These are phyloP conservation scores for Gryganskiella cystojenkinii DNA, from an alignment of 192 early-diverging fungal genomes.

Conservation along the genomic window DNA sequence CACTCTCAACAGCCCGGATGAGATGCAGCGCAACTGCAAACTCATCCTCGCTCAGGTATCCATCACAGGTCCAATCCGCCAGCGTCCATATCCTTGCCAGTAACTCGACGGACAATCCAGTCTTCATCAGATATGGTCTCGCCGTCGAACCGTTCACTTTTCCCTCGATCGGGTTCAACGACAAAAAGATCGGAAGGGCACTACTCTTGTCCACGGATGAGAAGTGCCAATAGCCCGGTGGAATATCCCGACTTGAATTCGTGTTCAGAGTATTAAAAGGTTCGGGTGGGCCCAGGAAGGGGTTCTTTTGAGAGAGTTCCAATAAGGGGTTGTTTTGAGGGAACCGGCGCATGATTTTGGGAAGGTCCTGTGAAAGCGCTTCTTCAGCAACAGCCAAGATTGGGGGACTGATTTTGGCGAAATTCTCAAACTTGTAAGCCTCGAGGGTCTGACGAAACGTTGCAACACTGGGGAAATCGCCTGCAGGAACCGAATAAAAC, in stretches of 20 bases:
- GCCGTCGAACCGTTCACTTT: slow-evolving; percentile 63
- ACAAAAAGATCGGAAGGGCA: slow-evolving; percentile 59
- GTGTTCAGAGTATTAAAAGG: slow-evolving; percentile 19
- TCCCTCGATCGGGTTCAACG: slow-evolving; percentile 68
- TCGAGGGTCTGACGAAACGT: slow-evolving; percentile 76
- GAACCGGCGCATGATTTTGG: slow-evolving; percentile 80
- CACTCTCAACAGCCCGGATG: slow-evolving; percentile 55
- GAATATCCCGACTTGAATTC: slow-evolving; percentile 20
- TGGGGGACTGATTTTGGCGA: slow-evolving; percentile 76
- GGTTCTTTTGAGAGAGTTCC: slow-evolving; percentile 66
- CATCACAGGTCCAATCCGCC: slow-evolving; percentile 84
- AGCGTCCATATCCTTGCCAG: slow-evolving; percentile 80
- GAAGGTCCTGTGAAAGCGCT: slow-evolving; percentile 80
- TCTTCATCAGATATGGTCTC: slow-evolving; percentile 69
- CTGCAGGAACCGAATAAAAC: slow-evolving; percentile 76
- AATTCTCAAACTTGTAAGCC: slow-evolving; percentile 84
- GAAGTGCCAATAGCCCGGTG: slow-evolving; percentile 66
- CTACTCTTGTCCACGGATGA: slow-evolving; percentile 60
- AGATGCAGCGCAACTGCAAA: slow-evolving; percentile 88
- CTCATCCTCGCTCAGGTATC: slow-evolving; percentile 85
- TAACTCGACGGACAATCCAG: slow-evolving; percentile 71
- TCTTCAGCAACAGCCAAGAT: slow-evolving; percentile 76
- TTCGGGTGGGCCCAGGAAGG: slow-evolving; percentile 54
- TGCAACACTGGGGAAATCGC: slow-evolving; percentile 89
- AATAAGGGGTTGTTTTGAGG: slow-evolving; percentile 78